Evolutionary conservation across 2,329 filamentous ascomycete genomes (phyloP).

Genomic region (Diaporthe humulicola): DNA sequence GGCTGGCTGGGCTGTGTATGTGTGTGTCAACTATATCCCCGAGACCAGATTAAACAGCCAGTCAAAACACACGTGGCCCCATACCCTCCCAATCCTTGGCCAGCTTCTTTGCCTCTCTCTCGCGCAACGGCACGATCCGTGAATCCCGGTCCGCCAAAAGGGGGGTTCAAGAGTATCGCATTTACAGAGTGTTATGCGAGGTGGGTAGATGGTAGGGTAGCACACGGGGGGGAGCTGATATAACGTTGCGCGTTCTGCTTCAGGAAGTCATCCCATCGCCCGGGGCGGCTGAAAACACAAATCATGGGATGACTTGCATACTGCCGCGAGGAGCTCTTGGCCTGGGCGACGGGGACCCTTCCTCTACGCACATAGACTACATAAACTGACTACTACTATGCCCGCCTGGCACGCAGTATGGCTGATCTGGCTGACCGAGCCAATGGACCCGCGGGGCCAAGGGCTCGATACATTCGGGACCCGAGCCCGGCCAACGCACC

Average conservation of each 20-base stretch:
- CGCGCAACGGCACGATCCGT: slow-evolving; percentile 26
- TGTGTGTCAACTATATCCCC: slow-evolving; percentile 14
- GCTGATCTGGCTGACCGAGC: not conserved
- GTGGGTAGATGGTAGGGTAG: not conserved
- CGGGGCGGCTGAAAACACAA: slow-evolving; percentile 25
- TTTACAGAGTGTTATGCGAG: not conserved
- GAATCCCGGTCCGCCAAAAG: slow-evolving; percentile 3
- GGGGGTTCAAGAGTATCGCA: not conserved
- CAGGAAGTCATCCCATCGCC: slow-evolving; percentile 24
- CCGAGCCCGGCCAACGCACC: slow-evolving; percentile 5
- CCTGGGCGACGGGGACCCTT: not conserved
- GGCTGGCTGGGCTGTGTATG: not conserved
- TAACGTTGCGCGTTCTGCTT: slow-evolving; percentile 8
- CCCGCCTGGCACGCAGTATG: not conserved
- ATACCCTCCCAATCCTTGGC: not conserved
- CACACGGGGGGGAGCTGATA: not conserved
- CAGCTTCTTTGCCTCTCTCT: not conserved
- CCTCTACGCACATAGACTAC: not conserved
- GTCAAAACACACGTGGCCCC: not conserved
- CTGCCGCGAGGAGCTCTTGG: slow-evolving; percentile 12
- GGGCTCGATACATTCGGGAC: slow-evolving; percentile 1
- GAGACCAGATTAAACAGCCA: not conserved
- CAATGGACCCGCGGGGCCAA: slow-evolving; percentile 13
- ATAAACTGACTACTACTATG: not conserved
- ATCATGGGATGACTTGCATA: slow-evolving; percentile 29